These are phyloP conservation scores for Ustilago trichophora DNA, from an alignment of 1,284 basidiomycete genomes.

Conservation along the genomic window DNA sequence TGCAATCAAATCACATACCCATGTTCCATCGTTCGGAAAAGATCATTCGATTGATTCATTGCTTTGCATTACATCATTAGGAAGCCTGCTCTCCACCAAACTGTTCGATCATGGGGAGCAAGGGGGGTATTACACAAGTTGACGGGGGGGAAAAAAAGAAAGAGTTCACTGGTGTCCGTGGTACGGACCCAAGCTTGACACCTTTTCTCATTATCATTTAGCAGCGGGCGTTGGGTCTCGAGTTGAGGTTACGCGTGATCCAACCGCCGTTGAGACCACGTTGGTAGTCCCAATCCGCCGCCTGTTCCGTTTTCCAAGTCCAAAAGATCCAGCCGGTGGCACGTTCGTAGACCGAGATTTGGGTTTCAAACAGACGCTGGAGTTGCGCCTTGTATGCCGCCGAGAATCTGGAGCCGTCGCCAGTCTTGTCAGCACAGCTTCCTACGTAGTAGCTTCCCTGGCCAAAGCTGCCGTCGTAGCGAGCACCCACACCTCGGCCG, in stretches of 20 bases:
- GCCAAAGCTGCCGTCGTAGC: conserved; percentile 79
- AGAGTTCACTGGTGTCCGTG: conserved; percentile 5
- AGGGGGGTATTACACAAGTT: no score
- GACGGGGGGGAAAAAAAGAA: no score
- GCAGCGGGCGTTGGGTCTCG: conserved; percentile 44
- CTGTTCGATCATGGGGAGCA: not conserved
- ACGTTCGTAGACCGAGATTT: conserved; percentile 68
- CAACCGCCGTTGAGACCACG: conserved; percentile 60
- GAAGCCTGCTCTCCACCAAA: not conserved
- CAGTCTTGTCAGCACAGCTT: conserved; percentile 78
- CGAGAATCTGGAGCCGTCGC: conserved; percentile 77
- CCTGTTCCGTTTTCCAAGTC: conserved; percentile 78
- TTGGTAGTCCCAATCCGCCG: conserved; percentile 66
- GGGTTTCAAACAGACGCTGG: conserved; percentile 84
- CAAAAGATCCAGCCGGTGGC: conserved; percentile 80
- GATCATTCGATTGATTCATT: not conserved
- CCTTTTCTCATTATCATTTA: conserved; percentile 1
- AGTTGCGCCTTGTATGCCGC: conserved; percentile 83
- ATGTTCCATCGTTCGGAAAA: no score
- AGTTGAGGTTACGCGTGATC: conserved; percentile 52
- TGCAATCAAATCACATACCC: not conserved
- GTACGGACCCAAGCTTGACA: conserved; percentile 2
- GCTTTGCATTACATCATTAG: not conserved
- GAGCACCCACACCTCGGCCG: conserved; percentile 72
- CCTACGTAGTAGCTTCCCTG: conserved; percentile 70